Evolutionary conservation across 1,284 basidiomycete species (phyloP), one percentile per base, ranked within the genome.

Genomic region (Butyriboletus appendiculatus): DNA sequence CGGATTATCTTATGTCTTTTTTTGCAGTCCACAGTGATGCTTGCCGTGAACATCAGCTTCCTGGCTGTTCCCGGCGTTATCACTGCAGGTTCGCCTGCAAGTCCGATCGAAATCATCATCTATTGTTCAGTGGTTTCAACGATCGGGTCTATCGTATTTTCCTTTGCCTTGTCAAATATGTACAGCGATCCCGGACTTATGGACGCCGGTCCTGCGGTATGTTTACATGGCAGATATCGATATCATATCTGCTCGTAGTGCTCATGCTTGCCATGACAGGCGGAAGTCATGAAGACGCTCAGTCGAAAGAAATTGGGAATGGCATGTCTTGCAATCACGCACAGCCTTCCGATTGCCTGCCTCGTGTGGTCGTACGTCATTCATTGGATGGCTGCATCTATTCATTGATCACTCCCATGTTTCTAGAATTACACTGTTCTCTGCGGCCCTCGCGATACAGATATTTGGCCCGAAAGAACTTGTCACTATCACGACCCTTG

Each of bases 361-460:
- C 56, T 64, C n/a, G n/a, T 63, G 15, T 63, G 59, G 61, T 61
- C 59, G 59, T 60, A 40, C n/a, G 59, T 64, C 33, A 12, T 20
- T 18, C 14, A 2, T 0, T 2, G 9, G 34, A 15, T 22, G 9
- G 10, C 15, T 18, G 5, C 5, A 2, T 41, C 14, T 8, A 15
- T 32, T 30, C 11, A n/a, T n/a, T 0, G 7, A 14, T 33, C 15
- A 12, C 26, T 50, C 14, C 45, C 8, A 9, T 28, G 14, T 8
- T 32, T 38, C 8, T 24, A 64, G 59, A 18, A 60, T 60, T 9
- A 33, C 7, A 5, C 33, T 62, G 15, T 63, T 60, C 16, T 54
- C 49, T 9, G 5, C 22, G 10, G 59, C 59, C 9, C 54, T 60
- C 20, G 28, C 33, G 2, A 4, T 55, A 10, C 45, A 64, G 15